These are phyloP conservation scores for Cordyceps javanica DNA, from an alignment of 2,329 filamentous ascomycete species.

Conservation along the genomic window DNA sequence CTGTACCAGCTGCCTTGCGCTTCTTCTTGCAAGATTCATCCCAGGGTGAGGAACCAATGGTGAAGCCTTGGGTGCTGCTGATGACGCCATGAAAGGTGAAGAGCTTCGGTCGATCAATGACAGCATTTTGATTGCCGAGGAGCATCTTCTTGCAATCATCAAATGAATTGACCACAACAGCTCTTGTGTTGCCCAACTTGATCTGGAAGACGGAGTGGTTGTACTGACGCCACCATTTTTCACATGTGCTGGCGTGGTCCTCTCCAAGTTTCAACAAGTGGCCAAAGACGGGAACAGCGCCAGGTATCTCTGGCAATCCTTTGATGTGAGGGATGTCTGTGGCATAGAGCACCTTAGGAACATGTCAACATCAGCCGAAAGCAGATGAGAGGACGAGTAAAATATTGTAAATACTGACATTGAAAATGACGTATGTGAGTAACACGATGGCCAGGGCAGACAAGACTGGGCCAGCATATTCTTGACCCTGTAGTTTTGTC, in stretches of 20 bases:
- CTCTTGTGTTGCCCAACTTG: conserved; percentile 44
- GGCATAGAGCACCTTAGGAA: conserved; percentile 20
- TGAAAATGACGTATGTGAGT: neutral
- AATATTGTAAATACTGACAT: neutral
- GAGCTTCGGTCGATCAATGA: conserved; percentile 43
- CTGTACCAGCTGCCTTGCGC: conserved; percentile 43
- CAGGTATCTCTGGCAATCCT: conserved; percentile 43
- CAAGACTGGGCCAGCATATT: neutral
- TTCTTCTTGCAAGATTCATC: conserved; percentile 48
- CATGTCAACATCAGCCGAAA: no score
- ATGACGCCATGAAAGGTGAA: conserved; percentile 51
- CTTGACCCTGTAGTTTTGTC: no score
- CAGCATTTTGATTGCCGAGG: conserved; percentile 40
- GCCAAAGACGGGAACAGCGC: conserved; percentile 41
- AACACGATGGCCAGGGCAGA: neutral
- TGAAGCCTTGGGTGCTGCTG: conserved; percentile 46
- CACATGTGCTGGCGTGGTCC: conserved; percentile 46
- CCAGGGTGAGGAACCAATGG: conserved; percentile 48
- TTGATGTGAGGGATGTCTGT: conserved; percentile 45
- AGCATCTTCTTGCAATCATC: conserved; percentile 46
- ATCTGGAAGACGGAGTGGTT: conserved; percentile 45
- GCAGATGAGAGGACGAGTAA: neutral
- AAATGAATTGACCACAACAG: conserved; percentile 47
- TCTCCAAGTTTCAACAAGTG: conserved; percentile 46
- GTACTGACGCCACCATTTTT: conserved; percentile 43